Percentiles rank a stretch among this genome's conserved stretches.
Conservation (phyloP, 495 filamentous ascomycete species). For the Lepidopterella palustris region DNA sequence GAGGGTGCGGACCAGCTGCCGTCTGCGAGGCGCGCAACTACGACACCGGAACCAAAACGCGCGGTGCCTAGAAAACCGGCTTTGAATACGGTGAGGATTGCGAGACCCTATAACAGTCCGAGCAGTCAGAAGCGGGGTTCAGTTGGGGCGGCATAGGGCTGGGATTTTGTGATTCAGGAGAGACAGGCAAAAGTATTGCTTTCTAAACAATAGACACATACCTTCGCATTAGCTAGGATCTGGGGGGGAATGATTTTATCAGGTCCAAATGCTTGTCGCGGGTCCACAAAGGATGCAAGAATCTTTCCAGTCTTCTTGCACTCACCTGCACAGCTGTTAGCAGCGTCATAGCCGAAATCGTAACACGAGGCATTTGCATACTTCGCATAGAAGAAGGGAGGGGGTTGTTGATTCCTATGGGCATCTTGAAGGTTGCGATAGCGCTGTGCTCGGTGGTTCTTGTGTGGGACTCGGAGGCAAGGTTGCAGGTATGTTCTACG, state of each 20-base stretch:
- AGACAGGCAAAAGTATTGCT: neutral
- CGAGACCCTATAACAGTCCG: slow-evolving; percentile 61
- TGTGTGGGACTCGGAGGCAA: neutral
- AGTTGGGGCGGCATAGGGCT: neutral
- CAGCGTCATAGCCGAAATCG: slow-evolving; percentile 16
- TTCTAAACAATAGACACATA: slow-evolving; percentile 38
- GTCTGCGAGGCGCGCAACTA: slow-evolving; percentile 87
- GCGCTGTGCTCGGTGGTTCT: neutral
- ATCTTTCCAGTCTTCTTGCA: slow-evolving; percentile 63
- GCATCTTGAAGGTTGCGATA: slow-evolving; percentile 28
- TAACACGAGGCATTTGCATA: slow-evolving; percentile 36
- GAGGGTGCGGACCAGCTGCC: slow-evolving; percentile 91
- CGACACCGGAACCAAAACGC: slow-evolving; percentile 87
- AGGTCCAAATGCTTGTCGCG: slow-evolving; percentile 86
- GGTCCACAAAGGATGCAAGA: slow-evolving; percentile 89
- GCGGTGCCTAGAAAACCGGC: slow-evolving; percentile 91
- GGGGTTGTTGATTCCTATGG: slow-evolving; percentile 61
- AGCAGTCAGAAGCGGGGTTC: neutral
- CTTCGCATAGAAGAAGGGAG: slow-evolving; percentile 59
- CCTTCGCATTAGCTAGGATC: slow-evolving; percentile 86
- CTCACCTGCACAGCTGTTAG: slow-evolving; percentile 32
- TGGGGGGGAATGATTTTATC: slow-evolving; percentile 96
- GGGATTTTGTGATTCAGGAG: neutral
- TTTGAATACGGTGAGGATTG: slow-evolving; percentile 91
- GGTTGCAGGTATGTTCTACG: too few species aligned